A percentile compares a stretch with the other conserved stretches of the same genome.
Conservation (phyloP, 1,284 basidiomycete species). For the Ceratorhiza oryzae-sativae region DNA sequence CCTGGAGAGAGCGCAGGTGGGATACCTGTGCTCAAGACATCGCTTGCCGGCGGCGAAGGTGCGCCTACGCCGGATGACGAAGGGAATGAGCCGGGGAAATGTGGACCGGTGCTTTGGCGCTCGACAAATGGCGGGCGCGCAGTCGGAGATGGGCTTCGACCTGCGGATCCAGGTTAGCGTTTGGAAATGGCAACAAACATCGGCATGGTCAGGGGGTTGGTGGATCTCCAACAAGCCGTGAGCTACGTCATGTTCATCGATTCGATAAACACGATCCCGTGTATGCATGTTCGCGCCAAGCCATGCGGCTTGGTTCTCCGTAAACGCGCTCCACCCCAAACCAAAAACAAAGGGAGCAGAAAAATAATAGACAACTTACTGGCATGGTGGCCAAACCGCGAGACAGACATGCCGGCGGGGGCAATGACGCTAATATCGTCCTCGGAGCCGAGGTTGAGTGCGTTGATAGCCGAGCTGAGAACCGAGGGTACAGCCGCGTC, state of each 20-base stretch:
- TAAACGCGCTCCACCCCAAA: too few relatives aligned
- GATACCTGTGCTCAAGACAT: neutral
- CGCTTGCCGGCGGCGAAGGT: slow-evolving; percentile 7
- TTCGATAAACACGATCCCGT: neutral
- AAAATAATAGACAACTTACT: slow-evolving; percentile 32
- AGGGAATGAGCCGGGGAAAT: slow-evolving; percentile 10
- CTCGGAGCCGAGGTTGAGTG: slow-evolving; percentile 35
- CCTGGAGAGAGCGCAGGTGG: slow-evolving; percentile 8
- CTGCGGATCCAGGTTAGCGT: too few relatives aligned
- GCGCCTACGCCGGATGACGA: neutral
- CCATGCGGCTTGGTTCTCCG: too few relatives aligned
- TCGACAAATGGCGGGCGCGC: slow-evolving; percentile 4
- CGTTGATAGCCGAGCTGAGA: slow-evolving; percentile 35
- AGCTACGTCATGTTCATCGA: slow-evolving; percentile 19
- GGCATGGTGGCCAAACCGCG: neutral
- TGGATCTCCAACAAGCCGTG: neutral
- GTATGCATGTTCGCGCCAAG: neutral
- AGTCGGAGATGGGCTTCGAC: slow-evolving; percentile 24
- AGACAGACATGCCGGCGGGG: slow-evolving; percentile 5
- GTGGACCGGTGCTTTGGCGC: slow-evolving; percentile 16
- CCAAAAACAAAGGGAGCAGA: neutral
- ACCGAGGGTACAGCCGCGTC: slow-evolving; percentile 39
- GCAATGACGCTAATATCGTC: slow-evolving; percentile 42
- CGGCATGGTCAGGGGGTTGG: neutral
- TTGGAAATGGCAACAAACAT: too few relatives aligned